Evolutionary conservation across 441 rosid species (phyloP).

Genomic region (Croton laevigatus): DNA sequence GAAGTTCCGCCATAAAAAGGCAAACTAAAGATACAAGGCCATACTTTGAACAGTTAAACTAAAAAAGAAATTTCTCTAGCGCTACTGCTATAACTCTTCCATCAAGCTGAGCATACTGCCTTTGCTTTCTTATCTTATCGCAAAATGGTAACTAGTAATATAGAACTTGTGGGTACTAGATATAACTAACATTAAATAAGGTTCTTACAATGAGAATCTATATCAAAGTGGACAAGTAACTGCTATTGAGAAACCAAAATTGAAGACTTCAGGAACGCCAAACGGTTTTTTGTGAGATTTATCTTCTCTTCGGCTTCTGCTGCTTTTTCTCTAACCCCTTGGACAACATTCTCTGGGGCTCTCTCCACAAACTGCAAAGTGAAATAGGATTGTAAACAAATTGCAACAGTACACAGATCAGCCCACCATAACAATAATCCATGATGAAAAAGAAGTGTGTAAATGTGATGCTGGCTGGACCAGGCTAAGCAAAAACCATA

Average conservation of each 20-base stretch:
- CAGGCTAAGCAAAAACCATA: background rate
- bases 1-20: no score
- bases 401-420: background rate
- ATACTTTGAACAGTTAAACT: no score
- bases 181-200: background rate
- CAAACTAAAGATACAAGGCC: background rate
- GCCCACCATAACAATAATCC: background rate
- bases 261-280: conserved; percentile 72
- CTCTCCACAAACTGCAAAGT: conserved; percentile 69
- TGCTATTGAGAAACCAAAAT: conserved; percentile 48
- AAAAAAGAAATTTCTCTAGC: background rate
- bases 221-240: background rate
- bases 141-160: background rate
- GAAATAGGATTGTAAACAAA: conserved; percentile 4
- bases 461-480: background rate
- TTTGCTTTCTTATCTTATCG: background rate
- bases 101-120: background rate
- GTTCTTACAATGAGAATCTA: background rate
- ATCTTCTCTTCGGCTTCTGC: conserved; percentile 89
- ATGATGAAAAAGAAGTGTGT: background rate
- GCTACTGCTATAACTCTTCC: background rate
- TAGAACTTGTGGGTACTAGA: background rate
- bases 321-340: conserved; percentile 73
- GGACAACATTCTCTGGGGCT: conserved; percentile 82
- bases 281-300: conserved; percentile 67